Evolutionary conservation across 2,329 filamentous ascomycete species (phyloP), one percentile per base, ranked within the genome.

Genomic region (Paraconiothyrium sp.): DNA sequence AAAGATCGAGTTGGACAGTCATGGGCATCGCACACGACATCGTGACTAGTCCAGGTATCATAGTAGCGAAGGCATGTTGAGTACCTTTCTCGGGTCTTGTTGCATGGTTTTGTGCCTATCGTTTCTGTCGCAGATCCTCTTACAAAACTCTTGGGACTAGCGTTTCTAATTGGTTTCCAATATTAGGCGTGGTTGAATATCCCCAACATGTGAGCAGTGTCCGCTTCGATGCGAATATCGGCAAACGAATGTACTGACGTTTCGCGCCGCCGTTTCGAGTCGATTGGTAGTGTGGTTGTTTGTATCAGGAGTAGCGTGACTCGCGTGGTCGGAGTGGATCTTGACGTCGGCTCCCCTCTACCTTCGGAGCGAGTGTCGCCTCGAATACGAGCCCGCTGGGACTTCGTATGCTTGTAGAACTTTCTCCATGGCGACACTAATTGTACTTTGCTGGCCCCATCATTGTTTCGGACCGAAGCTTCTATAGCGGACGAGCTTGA

Each of bases 341-440:
- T 41, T 22, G 52, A 35, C 52, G 34, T 46, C 52, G 52, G 52
- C 52, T 55, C 52, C 27, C 52, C 52, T 14, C 52, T 9, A 16
- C 39, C 9, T 2, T 6, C 14, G 16, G n/a, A 20, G 39, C 6
- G 14, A 41, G 39, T 16, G 16, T n/a, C n/a, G 39, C n/a, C 39
- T 41, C 39, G 16, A 30, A 30, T 6, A 30, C 27, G 27, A 20
- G 16, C 39, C 20, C 6, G 14, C 16, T 13, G 13, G 6, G 37
- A 16, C 37, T 14, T 39, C 16, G 37, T 39, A 6, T 16, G 11
- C 37, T 6, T 39, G 37, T 5, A 14, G 37, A 30, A 30, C 4
- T 6, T 30, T 30, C 4, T 30, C 27, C 6, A 30, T 30, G 4
- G 8, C 35, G 35, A 37, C 35, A 37, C 35, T 30, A 4, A 30